These are phyloP conservation scores for Alternaria gansuensis DNA, from an alignment of 2,329 filamentous ascomycete genomes.

Conservation along the genomic window DNA sequence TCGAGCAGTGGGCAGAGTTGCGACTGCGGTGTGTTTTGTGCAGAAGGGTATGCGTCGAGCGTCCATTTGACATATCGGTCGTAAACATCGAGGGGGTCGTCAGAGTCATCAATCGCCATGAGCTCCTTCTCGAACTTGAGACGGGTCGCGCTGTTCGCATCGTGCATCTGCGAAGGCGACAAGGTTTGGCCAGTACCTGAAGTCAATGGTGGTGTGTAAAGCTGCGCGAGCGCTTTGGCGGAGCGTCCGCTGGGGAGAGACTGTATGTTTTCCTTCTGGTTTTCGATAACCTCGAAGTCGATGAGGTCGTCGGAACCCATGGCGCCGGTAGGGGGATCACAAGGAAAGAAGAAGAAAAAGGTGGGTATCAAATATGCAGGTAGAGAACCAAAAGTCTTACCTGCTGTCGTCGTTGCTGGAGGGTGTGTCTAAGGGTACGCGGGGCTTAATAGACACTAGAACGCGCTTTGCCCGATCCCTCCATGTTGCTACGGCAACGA, in stretches of 20 bases:
- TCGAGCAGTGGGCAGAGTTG: conserved; percentile 88
- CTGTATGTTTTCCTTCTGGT: conserved; percentile 98
- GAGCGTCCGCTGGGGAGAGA: conserved; percentile 87
- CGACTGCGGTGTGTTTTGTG: conserved; percentile 90
- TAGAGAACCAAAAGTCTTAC: conserved; percentile 17
- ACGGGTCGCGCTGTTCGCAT: conserved; percentile 79
- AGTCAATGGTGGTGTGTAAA: conserved; percentile 71
- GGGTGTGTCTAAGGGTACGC: conserved; percentile 23
- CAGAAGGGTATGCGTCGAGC: conserved; percentile 90
- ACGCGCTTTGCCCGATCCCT: conserved; percentile 28
- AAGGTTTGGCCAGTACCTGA: conserved; percentile 59
- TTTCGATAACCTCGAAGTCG: conserved; percentile 90
- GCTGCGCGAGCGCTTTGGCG: conserved; percentile 84
- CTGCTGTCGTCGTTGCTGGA: conserved; percentile 32
- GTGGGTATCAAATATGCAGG: conserved; percentile 11
- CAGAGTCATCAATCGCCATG: conserved; percentile 79
- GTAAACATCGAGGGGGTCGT: conserved; percentile 94
- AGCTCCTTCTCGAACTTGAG: conserved; percentile 88
- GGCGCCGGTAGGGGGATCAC: conserved; percentile 43
- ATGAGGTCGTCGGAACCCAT: conserved; percentile 61
- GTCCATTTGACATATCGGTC: conserved; percentile 98
- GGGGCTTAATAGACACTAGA: conserved; percentile 31
- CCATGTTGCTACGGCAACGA: conserved; percentile 33
- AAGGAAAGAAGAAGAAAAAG: conserved; percentile 32
- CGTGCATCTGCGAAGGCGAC: conserved; percentile 74